Conservation (phyloP, 2,329 filamentous ascomycete genomes). For the Ophiostoma sp. region DNA sequence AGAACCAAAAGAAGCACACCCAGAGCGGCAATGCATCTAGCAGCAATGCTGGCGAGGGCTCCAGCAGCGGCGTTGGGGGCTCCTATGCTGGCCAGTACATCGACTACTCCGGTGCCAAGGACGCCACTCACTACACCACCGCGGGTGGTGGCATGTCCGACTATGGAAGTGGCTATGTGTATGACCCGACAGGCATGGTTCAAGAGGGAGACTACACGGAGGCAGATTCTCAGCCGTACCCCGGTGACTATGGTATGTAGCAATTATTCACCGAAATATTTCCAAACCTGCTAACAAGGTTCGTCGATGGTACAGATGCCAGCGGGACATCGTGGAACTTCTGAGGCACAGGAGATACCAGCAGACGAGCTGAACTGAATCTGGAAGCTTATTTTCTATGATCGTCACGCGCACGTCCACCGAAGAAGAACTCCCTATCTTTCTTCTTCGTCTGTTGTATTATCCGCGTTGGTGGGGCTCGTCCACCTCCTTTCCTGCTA, state of each 20-base stretch:
- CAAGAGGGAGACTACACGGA: neutral
- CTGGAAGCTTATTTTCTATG: no score
- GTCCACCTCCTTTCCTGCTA: neutral
- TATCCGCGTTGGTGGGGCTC: neutral
- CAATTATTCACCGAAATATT: neutral
- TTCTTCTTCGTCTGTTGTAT: neutral
- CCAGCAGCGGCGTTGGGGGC: neutral
- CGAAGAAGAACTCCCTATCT: no score
- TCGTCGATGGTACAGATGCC: neutral
- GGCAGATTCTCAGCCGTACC: neutral
- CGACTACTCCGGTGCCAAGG: neutral
- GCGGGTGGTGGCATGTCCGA: conserved; percentile 5
- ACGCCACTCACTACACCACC: neutral
- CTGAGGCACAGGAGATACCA: neutral
- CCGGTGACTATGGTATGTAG: neutral
- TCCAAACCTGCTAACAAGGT: neutral
- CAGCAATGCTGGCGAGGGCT: neutral
- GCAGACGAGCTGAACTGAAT: no score
- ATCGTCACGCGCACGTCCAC: no score
- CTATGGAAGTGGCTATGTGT: neutral
- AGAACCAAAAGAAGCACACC: conserved; percentile 12
- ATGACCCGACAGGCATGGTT: neutral
- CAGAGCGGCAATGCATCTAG: neutral
- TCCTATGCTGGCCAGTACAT: neutral
- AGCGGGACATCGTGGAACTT: neutral